Base-by-base conservation (phyloP, 2,329 filamentous ascomycete genomes). In the Akanthomyces lecanii region DNA sequence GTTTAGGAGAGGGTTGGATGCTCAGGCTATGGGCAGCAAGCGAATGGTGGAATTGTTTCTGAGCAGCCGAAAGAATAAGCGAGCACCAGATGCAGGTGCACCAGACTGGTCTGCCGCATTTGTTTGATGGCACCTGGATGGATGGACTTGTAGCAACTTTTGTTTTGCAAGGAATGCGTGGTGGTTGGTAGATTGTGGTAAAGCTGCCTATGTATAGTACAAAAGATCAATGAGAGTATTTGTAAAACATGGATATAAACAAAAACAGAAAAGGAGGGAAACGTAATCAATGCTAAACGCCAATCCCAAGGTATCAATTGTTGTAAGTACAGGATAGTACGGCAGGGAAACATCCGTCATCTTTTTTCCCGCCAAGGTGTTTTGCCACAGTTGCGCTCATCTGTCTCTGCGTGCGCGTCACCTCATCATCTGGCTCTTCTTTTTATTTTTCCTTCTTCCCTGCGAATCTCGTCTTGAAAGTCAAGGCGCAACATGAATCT, bases 11-110 rank as follows among this genome's bases (percentile, higher is more conserved):
- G 66, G 70, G 7, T 63, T 66, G 62, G 72, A 76, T 45, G 69
- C 72, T 0, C 76, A 79, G 63, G 70, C 70, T 0, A 70, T 77
- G 64, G 79, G 79, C 2, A 81, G 81, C 67, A 79, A 79, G 69
- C 74, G 75, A 48, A 84, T 85, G 79, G 82, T 85, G 8, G 82
- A 85, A 59, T 64, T 80, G 55, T 85, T 85, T 68, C 72, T 85
- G 33, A 83, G 75, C 64, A 82, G 77, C 53, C 76, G 82, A 21
- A 75, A 78, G 18, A 78, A 71, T 65, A 70, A 3, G 72, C 60
- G 42, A n/a, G 33, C 21, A 23, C 68, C 63, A 2, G 51, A 62
- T 16, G 51, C 7, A 38, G 45, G 11, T 21, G 14, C n/a, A 4
- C 11, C 50, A 16, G 51, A 62, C 30, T 62, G 60, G 60, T 23